Conservation (phyloP, 2,329 filamentous ascomycete genomes). For the Aquanectria penicillioides region DNA sequence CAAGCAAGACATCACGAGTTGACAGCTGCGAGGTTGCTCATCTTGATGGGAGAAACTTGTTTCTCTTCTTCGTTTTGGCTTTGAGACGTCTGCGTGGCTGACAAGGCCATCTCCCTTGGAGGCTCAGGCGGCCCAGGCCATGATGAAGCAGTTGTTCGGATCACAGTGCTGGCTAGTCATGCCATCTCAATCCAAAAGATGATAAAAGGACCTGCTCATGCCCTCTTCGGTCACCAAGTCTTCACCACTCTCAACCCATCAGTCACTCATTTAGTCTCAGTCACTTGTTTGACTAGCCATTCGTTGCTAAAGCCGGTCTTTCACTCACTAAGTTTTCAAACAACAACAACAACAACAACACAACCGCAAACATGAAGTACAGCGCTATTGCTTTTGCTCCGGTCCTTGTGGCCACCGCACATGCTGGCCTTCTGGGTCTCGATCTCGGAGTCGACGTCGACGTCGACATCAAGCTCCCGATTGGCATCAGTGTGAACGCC, state of each 20-base stretch:
- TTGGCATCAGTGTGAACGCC: conserved; percentile 10
- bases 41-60: neutral
- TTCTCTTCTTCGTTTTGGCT: conserved; percentile 6
- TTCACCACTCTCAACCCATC: conserved; percentile 15
- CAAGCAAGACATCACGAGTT: conserved; percentile 9
- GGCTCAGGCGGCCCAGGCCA: neutral
- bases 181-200: neutral
- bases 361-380: conserved; percentile 25
- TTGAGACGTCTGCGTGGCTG: neutral
- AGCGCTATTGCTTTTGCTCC: conserved; percentile 33
- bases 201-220: conserved; percentile 15
- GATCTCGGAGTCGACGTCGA: conserved; percentile 24
- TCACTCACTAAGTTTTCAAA: conserved; percentile 3
- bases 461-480: conserved; percentile 10
- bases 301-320: conserved; percentile 10
- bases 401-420: conserved; percentile 33
- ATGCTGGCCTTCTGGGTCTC: conserved; percentile 16
- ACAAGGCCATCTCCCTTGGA: neutral
- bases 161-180: neutral
- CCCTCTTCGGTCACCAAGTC: neutral
- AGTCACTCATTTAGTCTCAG: conserved; percentile 24
- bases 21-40: neutral
- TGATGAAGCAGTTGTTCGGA: neutral
- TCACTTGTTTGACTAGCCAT: conserved; percentile 26
- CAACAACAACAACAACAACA: neutral